Percentiles rank a stretch among this genome's conserved stretches.
Evolutionary conservation across 768 basidiomycete genomes (phyloP).

Genomic region (Pleurotus cornucopiae): DNA sequence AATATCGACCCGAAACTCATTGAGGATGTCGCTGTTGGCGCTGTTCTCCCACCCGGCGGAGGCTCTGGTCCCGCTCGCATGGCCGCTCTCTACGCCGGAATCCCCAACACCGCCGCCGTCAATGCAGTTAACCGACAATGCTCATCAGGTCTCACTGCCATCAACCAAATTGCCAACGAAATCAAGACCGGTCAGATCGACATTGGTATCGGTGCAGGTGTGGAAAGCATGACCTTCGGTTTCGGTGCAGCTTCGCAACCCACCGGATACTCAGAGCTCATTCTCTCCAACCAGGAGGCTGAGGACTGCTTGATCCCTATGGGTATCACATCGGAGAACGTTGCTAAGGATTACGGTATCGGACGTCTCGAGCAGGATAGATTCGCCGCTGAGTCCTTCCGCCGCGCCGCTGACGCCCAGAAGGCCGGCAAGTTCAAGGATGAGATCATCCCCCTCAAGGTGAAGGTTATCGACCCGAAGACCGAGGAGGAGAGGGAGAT

Average conservation of each 20-base stretch:
- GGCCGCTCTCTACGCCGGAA: slow-evolving; percentile 82
- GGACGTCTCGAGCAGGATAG: slow-evolving; percentile 76
- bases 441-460: slow-evolving; percentile 81
- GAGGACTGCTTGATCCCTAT: slow-evolving; percentile 83
- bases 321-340: slow-evolving; percentile 96
- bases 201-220: slow-evolving; percentile 89
- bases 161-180: slow-evolving; percentile 78
- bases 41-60: slow-evolving; percentile 83
- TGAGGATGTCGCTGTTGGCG: slow-evolving; percentile 83
- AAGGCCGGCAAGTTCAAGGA: slow-evolving; percentile 77
- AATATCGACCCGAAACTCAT: slow-evolving; percentile 77
- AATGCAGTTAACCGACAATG: slow-evolving; percentile 91
- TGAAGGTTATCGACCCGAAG: slow-evolving; percentile 68
- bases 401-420: slow-evolving; percentile 77
- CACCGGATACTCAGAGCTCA: slow-evolving; percentile 56
- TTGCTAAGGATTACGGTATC: slow-evolving; percentile 73
- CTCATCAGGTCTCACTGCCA: slow-evolving; percentile 79
- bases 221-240: slow-evolving; percentile 86
- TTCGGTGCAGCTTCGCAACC: slow-evolving; percentile 58
- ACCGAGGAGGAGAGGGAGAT: slow-evolving; percentile 64
- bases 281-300: slow-evolving; percentile 64
- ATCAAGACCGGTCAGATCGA: slow-evolving; percentile 80
- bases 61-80: slow-evolving; percentile 82
- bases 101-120: slow-evolving; percentile 69
- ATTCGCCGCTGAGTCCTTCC: slow-evolving; percentile 82